Evolutionary conservation across 2,329 filamentous ascomycete species (phyloP).

Genomic region (Lasiodiplodia sp.): DNA sequence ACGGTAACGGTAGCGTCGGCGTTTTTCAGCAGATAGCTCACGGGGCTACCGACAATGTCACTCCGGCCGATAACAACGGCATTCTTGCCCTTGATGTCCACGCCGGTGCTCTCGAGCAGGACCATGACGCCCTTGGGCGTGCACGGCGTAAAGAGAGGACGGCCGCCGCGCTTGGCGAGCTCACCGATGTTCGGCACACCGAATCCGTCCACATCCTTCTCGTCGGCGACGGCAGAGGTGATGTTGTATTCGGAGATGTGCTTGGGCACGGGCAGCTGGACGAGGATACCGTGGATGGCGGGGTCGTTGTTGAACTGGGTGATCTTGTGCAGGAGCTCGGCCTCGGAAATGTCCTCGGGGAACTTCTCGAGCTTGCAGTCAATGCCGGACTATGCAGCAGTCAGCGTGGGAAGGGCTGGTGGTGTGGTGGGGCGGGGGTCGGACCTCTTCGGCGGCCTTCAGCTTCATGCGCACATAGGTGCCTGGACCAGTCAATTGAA

Average conservation of each 20-base stretch:
- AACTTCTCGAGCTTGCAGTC: constrained; percentile 85
- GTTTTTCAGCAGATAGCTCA: constrained; percentile 94
- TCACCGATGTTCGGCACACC: constrained; percentile 94
- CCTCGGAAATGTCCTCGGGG: constrained; percentile 79
- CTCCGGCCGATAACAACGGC: constrained; percentile 94
- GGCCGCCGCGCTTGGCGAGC: constrained; percentile 91
- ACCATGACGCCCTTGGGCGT: constrained; percentile 98
- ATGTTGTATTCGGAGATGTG: constrained; percentile 90
- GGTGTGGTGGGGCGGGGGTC: neutral
- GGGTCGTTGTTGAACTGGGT: constrained; percentile 85
- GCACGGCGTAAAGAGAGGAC: constrained; percentile 89
- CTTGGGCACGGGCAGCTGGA: constrained; percentile 88
- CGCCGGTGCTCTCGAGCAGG: constrained; percentile 80
- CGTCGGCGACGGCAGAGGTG: constrained; percentile 87
- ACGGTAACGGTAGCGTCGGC: constrained; percentile 96
- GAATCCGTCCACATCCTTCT: constrained; percentile 98
- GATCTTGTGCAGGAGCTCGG: constrained; percentile 85
- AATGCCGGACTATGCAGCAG: constrained; percentile 76
- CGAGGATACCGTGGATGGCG: constrained; percentile 86
- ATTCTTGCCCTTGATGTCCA: constrained; percentile 86
- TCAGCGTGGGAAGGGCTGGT: constrained; percentile 14
- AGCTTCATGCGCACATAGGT: constrained; percentile 99
- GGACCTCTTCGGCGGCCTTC: constrained; percentile 91
- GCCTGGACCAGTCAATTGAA: constrained; percentile 59
- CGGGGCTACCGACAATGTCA: constrained; percentile 96